phyloP scores from a whole-genome alignment of 176 grass and related monocot genomes.

The Bothriochloa decipiens region DNA sequence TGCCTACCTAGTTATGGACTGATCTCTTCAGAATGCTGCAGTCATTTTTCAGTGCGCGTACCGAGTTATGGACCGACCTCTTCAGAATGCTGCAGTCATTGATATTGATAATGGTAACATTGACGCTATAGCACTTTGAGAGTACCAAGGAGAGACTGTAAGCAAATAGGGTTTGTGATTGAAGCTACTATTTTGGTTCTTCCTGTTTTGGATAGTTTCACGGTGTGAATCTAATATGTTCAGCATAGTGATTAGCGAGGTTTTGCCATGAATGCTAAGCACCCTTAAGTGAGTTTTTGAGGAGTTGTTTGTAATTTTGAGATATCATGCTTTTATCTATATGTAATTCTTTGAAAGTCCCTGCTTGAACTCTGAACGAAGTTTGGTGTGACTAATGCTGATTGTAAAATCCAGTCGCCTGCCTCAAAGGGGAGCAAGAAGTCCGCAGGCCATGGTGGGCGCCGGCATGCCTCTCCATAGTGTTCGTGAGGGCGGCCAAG shows the following conservation, averaged over 20 bases:
- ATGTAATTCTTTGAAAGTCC: background rate
- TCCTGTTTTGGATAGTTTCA: slow-evolving; percentile 4
- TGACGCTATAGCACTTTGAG: background rate
- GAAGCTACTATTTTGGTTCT: background rate
- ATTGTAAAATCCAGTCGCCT: slow-evolving; percentile 66
- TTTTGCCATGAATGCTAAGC: background rate
- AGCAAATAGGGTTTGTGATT: background rate
- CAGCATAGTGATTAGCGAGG: background rate
- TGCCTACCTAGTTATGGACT: background rate
- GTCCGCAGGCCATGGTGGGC: slow-evolving; percentile 98
- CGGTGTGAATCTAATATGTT: background rate
- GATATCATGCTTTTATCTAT: background rate
- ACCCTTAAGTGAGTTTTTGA: background rate
- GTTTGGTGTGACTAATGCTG: slow-evolving; percentile 13
- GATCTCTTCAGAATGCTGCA: background rate
- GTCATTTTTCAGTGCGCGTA: background rate
- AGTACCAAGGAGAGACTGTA: background rate
- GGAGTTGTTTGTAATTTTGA: background rate
- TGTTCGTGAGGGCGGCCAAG: slow-evolving; percentile 85
- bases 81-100: background rate
- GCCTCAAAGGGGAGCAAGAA: slow-evolving; percentile 96
- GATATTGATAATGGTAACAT: slow-evolving; percentile 13
- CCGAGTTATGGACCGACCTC: background rate
- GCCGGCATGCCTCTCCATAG: slow-evolving; percentile 71
- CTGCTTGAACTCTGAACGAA: background rate